Evolutionary conservation across 2,329 filamentous ascomycete genomes (phyloP), one percentile per base, ranked within the genome.

Genomic region (Aplosporella prunicola): DNA sequence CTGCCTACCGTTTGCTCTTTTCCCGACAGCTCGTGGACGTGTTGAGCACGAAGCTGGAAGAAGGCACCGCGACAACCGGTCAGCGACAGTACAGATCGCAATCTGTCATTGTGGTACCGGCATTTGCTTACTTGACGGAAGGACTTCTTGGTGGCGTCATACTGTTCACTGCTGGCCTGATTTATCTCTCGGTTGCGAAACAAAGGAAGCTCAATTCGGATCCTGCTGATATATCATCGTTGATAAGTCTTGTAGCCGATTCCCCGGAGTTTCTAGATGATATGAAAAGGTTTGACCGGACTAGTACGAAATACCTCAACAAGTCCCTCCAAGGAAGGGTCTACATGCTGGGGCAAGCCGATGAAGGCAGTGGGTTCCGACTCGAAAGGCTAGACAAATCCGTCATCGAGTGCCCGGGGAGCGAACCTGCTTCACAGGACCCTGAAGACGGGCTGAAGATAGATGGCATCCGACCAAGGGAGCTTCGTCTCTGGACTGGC

Each of bases 1-100:
- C 51, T 2, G 62, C 63, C 0, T 66, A 70, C 36, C 49, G 60
- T 10, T 20, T 71, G 0, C 44, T 69, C 0, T 68, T 71, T 28
- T 44, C 61, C 0, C 47, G 59, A 1, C 41, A 49, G 0, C 52
- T 65, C 51, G 42, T 46, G 0, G 53, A 61, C 5, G 43, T 62
- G 1, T 40, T 63, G 0, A 39, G 34, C 0, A 9, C 20, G 0
- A 35, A 49, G 5, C 40, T 51, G 11, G 49, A 25, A 9, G 5
- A 13, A 11, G 17, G 32, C 6, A 31, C 20, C 13, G 27, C 24
- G 32, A 35, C 9, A 29, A 39, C 17, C 1, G 56, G 60, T 1
- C 25, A 37, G 2, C 41, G 44, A 1, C 14, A 36, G 5, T 49
- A 56, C 11, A 42, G 9, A 0, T 55, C 47, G 0, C 43, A 61